Evolutionary conservation across 2,329 filamentous ascomycete genomes (phyloP).

Genomic region (Sporothrix protearum): DNA sequence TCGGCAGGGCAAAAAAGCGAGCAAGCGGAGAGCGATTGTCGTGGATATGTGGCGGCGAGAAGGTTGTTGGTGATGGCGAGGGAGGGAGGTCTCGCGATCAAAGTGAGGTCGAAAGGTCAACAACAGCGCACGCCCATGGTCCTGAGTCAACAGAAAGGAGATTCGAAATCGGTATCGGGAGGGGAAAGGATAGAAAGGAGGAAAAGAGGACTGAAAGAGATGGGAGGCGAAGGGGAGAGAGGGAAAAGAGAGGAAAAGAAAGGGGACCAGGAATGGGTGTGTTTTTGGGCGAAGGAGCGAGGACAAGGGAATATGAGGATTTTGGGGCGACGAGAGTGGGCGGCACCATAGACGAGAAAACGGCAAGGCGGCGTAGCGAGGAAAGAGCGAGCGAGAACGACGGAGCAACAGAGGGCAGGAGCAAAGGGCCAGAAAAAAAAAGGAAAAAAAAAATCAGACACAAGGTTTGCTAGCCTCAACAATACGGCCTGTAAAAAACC

Average conservation of each 20-base stretch:
- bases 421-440: not conserved
- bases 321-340: constrained; percentile 8
- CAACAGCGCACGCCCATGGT: constrained; percentile 20
- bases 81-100: constrained; percentile 19
- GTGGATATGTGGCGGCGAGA: constrained; percentile 2
- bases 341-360: not conserved
- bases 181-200: not conserved
- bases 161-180: constrained; percentile 1
- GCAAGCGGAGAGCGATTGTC: not conserved
- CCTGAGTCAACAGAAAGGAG: constrained; percentile 4
- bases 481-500: not conserved
- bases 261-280: constrained; percentile 11
- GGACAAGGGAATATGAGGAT: constrained; percentile 10
- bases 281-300: not conserved
- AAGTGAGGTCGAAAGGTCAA: not conserved
- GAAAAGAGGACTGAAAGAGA: not conserved
- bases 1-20: not conserved
- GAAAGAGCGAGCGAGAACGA: constrained; percentile 8
- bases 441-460: not conserved
- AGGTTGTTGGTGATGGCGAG: not conserved
- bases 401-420: not conserved
- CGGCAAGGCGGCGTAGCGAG: constrained; percentile 1
- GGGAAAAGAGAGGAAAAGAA: not conserved
- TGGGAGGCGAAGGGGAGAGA: not conserved
- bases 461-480: not conserved